Base-by-base conservation (phyloP, 441 rosid genomes). In the Erodium texanum region DNA sequence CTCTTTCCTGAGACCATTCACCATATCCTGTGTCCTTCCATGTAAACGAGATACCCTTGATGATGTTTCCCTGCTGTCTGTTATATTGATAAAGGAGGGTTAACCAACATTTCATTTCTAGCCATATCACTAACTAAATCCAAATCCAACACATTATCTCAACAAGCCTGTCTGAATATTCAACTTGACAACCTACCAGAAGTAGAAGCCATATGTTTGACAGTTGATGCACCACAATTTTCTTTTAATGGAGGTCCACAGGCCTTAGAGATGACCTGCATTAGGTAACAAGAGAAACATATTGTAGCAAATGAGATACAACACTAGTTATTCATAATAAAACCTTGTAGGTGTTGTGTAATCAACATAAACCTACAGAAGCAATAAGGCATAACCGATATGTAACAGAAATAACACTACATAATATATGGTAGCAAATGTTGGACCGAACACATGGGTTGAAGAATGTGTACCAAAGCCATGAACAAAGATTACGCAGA, bases 191-290 rank as follows among this genome's bases (percentile, higher is more conserved):
- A 71, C 71, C 38, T 68, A 86, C 90, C 90, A 58, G 66, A 64
- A 67, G n/a, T 72, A 56, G 78, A 70, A 78, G 52, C 71, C 50
- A 70, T 56, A 71, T 65, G 73, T 66, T 71, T 70, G 59, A 63
- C 68, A 34, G 56, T 38, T 54, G 71, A 77, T 22, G 80, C 76
- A 72, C 73, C 64, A 71, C 48, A 16, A 52, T 70, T 77, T 63
- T 61, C 78, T 58, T 27, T 27, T 27, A 27, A 27, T 27, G 2
- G 29, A 27, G 80, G 66, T 70, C 52, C 76, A 63, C 74, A 62
- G 52, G 82, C 84, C 77, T 84, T 87, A 2, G 89, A 68, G 81
- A 92, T 79, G 70, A 89, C 89, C 98, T 92, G 84, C 45, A 71
- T 71, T 67, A 45, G 24, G 64, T 66, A 58, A n/a, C n/a, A n/a